Evolutionary conservation across 176 grass and related monocot genomes (phyloP), one percentile per base, ranked within the genome.

Genomic region (Aegilops tauschii): DNA sequence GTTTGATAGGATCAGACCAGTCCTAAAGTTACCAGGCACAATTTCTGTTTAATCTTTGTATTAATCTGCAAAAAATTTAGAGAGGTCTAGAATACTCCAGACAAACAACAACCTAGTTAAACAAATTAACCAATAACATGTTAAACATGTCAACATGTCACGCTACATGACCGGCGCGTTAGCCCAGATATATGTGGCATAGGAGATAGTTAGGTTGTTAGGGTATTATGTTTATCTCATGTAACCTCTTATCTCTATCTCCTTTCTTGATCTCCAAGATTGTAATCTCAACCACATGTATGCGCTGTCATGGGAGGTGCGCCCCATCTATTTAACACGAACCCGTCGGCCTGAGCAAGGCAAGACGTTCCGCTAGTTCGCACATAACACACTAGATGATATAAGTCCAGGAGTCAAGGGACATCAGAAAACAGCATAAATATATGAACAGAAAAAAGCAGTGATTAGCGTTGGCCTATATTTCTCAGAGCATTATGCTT

Each of bases 11-110:
- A 71, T 23, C 25, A 49, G 39, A 63, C 7, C 27, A 80, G 16
- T 31, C 49, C 35, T 32, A 61, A 69, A 63, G 18, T 59, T 72
- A n/a, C 20, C 17, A 73, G 56, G 77, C 54, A 87, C 21, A 21
- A 3, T 23, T 73, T 63, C 9, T 47, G 17, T 20, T 42, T 83
- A 83, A 64, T 54, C 36, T 63, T 27, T 47, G 39, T 44, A 64
- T 8, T 8, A 69, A 74, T 64, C 62, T 76, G 58, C 27, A 64
- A 25, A 73, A 73, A 12, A 74, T 72, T 64, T 72, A 56, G 58
- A 76, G 74, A 76, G 2, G 23, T 72, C 61, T n/a, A 81, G 77
- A 64, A 50, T 80, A 62, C 76, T 72, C 35, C 47, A 27, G 36
- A 56, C 45, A 27, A 20, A 59, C 69, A 68, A 68, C 1, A 14